Evolutionary conservation across 805 yeast species (phyloP).

Genomic region (Zygotorulaspora florentina): DNA sequence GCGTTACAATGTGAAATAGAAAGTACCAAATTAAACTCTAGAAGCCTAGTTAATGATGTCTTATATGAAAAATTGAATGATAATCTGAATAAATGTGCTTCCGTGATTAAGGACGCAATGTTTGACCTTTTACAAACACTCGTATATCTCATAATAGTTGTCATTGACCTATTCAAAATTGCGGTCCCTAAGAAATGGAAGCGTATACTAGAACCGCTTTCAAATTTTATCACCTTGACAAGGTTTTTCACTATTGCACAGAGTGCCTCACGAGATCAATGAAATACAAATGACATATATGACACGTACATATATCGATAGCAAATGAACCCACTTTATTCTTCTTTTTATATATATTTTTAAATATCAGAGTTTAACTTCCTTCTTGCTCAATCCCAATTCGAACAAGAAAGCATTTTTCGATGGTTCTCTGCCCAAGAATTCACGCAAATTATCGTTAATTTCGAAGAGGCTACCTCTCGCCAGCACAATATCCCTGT

Average conservation of each 20-base stretch:
- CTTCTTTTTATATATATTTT: background rate
- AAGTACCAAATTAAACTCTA: conserved; percentile 3
- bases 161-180: conserved; percentile 21
- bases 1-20: conserved; percentile 17
- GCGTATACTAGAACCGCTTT: conserved; percentile 20
- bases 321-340: background rate
- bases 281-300: background rate
- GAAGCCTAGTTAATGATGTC: conserved; percentile 15
- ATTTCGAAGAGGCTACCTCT: conserved; percentile 75
- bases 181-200: conserved; percentile 13
- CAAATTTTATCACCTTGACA: conserved; percentile 22
- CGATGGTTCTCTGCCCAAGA: conserved; percentile 73
- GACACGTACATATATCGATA: background rate
- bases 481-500: conserved; percentile 64
- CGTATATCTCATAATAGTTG: conserved; percentile 22
- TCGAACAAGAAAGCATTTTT: conserved; percentile 69
- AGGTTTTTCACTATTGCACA: conserved; percentile 18
- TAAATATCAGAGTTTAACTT: background rate
- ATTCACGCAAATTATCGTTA: conserved; percentile 55
- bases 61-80: conserved; percentile 18
- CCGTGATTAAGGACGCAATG: conserved; percentile 13
- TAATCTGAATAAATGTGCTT: conserved; percentile 12
- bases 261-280: background rate
- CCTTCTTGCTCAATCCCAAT: conserved; percentile 41
- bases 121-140: conserved; percentile 28